phyloP scores from a whole-genome alignment of 2,329 filamentous ascomycete genomes.

The Apiospora saccharicola region DNA sequence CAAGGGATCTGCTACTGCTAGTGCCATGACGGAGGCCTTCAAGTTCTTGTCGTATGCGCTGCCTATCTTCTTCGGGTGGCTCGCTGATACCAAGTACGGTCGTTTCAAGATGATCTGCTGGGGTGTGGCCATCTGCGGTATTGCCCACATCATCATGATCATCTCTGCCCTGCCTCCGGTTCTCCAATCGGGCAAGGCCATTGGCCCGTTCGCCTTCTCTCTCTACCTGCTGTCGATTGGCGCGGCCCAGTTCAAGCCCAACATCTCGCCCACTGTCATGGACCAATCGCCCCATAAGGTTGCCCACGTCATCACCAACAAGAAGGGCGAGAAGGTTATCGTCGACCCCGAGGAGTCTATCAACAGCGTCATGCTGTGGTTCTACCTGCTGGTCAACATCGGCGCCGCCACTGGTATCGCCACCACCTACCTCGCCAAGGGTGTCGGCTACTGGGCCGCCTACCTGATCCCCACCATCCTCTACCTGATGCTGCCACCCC shows the following conservation, averaged over 20 bases:
- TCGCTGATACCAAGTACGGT: conserved; percentile 51
- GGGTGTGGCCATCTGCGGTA: conserved; percentile 27
- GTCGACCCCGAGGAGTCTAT: conserved; percentile 74
- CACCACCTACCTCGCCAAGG: conserved; percentile 59
- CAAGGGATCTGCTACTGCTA: conserved; percentile 53
- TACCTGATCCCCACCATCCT: conserved; percentile 45
- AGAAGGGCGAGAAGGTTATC: conserved; percentile 69
- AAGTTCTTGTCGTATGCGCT: conserved; percentile 56
- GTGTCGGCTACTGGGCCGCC: conserved; percentile 61
- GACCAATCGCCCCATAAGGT: conserved; percentile 47
- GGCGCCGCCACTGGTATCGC: conserved; percentile 49
- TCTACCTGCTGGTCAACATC: conserved; percentile 56
- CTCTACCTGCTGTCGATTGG: conserved; percentile 14
- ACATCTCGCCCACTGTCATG: conserved; percentile 72
- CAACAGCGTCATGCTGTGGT: conserved; percentile 72
- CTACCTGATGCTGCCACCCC: conserved; percentile 46
- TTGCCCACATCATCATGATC: conserved; percentile 48
- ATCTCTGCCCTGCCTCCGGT: conserved; percentile 60
- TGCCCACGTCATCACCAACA: conserved; percentile 13
- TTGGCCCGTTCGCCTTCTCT: conserved; percentile 19
- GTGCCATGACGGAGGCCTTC: conserved; percentile 61
- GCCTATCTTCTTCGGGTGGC: conserved; percentile 50
- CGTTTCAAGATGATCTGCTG: conserved; percentile 39
- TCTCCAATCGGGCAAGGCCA: conserved; percentile 62
- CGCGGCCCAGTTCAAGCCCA: conserved; percentile 69